phyloP scores from a whole-genome alignment of 1,139 yeast genomes.

The Suhomyces bokatorum region DNA sequence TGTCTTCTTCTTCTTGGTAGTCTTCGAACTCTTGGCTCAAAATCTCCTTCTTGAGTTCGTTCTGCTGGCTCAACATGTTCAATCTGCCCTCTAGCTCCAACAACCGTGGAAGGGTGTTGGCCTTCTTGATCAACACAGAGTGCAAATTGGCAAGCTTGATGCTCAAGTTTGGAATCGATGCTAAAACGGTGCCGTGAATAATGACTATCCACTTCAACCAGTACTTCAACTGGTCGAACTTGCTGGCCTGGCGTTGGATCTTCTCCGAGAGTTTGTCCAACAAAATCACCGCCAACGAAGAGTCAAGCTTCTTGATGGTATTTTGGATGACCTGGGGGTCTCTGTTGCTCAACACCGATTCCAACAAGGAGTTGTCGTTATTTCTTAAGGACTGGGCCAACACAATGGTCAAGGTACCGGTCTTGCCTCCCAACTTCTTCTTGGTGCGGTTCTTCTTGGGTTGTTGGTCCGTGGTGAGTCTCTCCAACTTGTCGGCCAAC shows the following conservation, averaged over 20 bases:
- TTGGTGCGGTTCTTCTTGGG: constrained; percentile 23
- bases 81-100: constrained; percentile 82
- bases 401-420: constrained; percentile 66
- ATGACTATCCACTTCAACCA: constrained; percentile 96
- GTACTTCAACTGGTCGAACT: constrained; percentile 73
- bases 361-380: constrained; percentile 70
- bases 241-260: constrained; percentile 61
- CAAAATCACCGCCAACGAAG: constrained; percentile 70
- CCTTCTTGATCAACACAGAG: constrained; percentile 71
- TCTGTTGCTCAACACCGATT: constrained; percentile 73
- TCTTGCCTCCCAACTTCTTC: constrained; percentile 37
- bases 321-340: constrained; percentile 74
- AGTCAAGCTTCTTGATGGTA: constrained; percentile 69
- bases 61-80: constrained; percentile 68
- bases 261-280: constrained; percentile 85
- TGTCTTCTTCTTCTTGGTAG: constrained; percentile 33
- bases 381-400: constrained; percentile 71
- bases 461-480: constrained; percentile 34
- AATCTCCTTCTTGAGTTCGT: constrained; percentile 63
- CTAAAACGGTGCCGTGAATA: constrained; percentile 79
- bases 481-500: constrained; percentile 61
- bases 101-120: constrained; percentile 74
- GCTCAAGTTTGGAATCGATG: constrained; percentile 68
- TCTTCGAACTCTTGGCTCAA: constrained; percentile 22
- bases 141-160: constrained; percentile 74